Base-by-base conservation (phyloP, 1,284 basidiomycete genomes). In the Fomitopsis palustris region DNA sequence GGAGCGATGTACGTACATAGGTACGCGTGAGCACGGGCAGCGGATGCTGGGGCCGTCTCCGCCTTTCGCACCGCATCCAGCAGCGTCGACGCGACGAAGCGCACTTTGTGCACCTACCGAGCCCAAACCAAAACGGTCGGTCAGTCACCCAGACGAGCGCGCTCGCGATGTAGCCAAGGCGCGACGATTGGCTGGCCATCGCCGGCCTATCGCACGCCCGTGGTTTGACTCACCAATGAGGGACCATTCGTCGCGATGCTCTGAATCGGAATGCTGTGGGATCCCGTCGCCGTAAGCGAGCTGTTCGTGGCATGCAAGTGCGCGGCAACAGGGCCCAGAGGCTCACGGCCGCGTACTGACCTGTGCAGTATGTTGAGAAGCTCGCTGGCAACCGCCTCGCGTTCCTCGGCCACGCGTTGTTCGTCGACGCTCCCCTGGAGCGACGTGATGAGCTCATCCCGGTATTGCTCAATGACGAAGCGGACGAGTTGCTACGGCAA, bases 211-310 rank as follows among this genome's bases (percentile, higher is more conserved):
- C 54, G 31, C 4, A 9, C 25, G 35, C 39, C 19, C 57, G 31
- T n/a, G 10, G 16, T 52, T 47, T 42, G 38, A 65, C 81, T 71
- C 62, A 88, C 90, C 75, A 92, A 74, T 60, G 87, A 90, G 3
- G 89, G 86, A 10, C 90, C 91, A 70, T 95, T 95, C 51, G 92
- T 93, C 9, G 93, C 92, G 66, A 95, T 93, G 25, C 90, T 92
- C 72, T 93, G 92, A 60, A 95, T 93, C 7, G 92, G 92, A 65
- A 95, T 94, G 68, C 90, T 92, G 65, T 52, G 65, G 39, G 62
- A 65, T 54, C 43, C 43, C 41, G 53, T 25, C 31, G 17, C 33
- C 33, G 51, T 58, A 61, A 64, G 43, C 53, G 58, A 52, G 41
- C 55, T 39, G 39, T 25, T 8, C 43, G 19, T 17, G 35, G 47